These are phyloP conservation scores for Apiotrichum montevideense DNA, from an alignment of 1,284 basidiomycete genomes.

Conservation along the genomic window DNA sequence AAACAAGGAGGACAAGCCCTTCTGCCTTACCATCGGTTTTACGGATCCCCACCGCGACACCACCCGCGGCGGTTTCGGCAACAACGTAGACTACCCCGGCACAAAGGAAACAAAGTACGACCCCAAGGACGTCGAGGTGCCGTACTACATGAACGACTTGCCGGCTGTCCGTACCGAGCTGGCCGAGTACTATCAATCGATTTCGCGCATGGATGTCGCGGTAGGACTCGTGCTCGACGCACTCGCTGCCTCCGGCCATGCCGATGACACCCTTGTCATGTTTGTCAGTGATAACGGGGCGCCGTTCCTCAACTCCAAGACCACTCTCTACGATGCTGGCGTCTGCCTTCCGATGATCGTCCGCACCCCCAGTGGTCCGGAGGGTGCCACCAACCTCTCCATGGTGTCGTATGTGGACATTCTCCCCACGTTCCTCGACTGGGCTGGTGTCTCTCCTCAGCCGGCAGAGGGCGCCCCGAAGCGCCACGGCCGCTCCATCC, in stretches of 20 bases:
- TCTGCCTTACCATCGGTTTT: constrained; percentile 20
- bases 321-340: constrained; percentile 25
- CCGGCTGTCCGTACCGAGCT: constrained; percentile 17
- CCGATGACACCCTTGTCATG: constrained; percentile 19
- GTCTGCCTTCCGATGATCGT: constrained; percentile 20
- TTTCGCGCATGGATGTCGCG: constrained; percentile 20
- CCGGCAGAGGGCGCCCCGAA: background rate
- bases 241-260: constrained; percentile 7
- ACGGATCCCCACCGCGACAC: constrained; percentile 24
- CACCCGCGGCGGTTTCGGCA: constrained; percentile 22
- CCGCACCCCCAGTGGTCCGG: constrained; percentile 5
- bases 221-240: constrained; percentile 19
- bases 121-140: constrained; percentile 13
- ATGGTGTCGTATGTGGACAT: constrained; percentile 24
- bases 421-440: constrained; percentile 23
- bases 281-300: constrained; percentile 24
- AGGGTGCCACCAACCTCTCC: constrained; percentile 14
- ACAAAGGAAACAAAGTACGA: background rate
- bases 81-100: constrained; percentile 6
- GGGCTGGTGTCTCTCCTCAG: constrained; percentile 3
- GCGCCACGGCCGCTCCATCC: constrained; percentile 17
- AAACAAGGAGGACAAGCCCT: constrained; percentile 13
- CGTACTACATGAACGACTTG: constrained; percentile 15
- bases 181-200: constrained; percentile 22
- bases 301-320: constrained; percentile 28